Evolutionary conservation across 305 asterid species (phyloP).

Genomic region (Rubia tinctorum): DNA sequence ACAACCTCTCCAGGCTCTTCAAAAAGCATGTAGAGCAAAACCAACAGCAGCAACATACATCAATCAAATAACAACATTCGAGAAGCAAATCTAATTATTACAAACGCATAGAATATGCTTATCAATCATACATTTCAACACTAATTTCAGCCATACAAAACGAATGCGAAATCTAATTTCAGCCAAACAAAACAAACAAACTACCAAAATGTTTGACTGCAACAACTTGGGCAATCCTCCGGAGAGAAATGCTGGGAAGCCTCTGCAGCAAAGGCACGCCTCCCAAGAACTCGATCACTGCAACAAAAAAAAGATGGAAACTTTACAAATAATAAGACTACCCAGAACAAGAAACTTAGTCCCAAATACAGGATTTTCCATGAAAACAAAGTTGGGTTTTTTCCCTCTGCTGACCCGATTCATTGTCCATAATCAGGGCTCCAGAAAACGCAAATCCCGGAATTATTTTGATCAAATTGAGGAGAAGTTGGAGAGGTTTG

Average conservation of each 20-base stretch:
- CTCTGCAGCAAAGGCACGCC: conserved; percentile 88
- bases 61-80: neutral
- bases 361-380: neutral
- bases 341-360: neutral
- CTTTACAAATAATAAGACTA: conserved; percentile 3
- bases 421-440: conserved; percentile 21
- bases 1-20: conserved; percentile 74
- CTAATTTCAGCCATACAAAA: neutral
- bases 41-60: neutral
- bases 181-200: conserved; percentile 2
- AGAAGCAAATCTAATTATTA: neutral
- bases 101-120: neutral
- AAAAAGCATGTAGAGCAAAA: conserved; percentile 15
- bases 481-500: neutral
- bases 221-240: conserved; percentile 66
- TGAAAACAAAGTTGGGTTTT: neutral
- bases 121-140: neutral
- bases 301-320: conserved; percentile 11
- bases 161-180: neutral
- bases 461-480: neutral
- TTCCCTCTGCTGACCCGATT: conserved; percentile 31
- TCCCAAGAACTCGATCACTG: conserved; percentile 91
- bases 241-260: conserved; percentile 74
- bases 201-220: conserved; percentile 59
- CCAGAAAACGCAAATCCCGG: neutral